Percentiles rank a stretch among this genome's conserved stretches.
Conservation (phyloP, 345 rosid species). For the Populus nigra region DNA sequence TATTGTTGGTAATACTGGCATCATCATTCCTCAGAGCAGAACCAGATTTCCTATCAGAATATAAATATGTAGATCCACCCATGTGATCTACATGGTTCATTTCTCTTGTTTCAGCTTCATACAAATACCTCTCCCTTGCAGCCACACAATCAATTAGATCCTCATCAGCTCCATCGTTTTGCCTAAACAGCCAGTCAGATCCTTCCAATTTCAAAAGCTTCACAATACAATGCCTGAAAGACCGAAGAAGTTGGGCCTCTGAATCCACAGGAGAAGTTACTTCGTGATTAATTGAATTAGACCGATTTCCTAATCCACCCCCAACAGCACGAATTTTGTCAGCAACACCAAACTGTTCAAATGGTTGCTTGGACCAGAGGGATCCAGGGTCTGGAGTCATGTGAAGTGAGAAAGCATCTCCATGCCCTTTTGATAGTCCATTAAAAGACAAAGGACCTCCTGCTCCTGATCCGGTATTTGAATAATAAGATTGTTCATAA, state of each 20-base stretch:
- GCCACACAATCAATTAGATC: constrained; percentile 87
- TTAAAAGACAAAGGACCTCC: constrained; percentile 50
- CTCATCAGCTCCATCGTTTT: constrained; percentile 84
- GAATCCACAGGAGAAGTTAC: constrained; percentile 46
- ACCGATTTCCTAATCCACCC: constrained; percentile 46
- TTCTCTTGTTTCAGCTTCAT: constrained; percentile 73
- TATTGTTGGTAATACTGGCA: constrained; percentile 21
- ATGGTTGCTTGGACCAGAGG: constrained; percentile 94
- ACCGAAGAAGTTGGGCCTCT: constrained; percentile 77
- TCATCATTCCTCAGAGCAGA: constrained; percentile 31
- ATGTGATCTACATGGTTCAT: constrained; percentile 41
- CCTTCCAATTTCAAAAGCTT: constrained; percentile 87
- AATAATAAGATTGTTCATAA: constrained; percentile 48
- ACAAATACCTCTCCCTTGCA: constrained; percentile 73
- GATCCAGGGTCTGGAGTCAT: constrained; percentile 56
- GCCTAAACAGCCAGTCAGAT: constrained; percentile 91
- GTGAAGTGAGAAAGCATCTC: constrained; percentile 35
- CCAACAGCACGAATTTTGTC: constrained; percentile 52
- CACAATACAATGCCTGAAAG: constrained; percentile 69
- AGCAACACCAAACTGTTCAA: constrained; percentile 90
- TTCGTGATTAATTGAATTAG: constrained; percentile 41
- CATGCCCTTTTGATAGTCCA: constrained; percentile 46
- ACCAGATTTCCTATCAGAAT: constrained; percentile 34
- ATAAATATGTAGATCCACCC: constrained; percentile 42
- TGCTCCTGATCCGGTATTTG: constrained; percentile 48